These are phyloP conservation scores for Testicularia cyperi DNA, from an alignment of 1,284 basidiomycete genomes.

Conservation along the genomic window DNA sequence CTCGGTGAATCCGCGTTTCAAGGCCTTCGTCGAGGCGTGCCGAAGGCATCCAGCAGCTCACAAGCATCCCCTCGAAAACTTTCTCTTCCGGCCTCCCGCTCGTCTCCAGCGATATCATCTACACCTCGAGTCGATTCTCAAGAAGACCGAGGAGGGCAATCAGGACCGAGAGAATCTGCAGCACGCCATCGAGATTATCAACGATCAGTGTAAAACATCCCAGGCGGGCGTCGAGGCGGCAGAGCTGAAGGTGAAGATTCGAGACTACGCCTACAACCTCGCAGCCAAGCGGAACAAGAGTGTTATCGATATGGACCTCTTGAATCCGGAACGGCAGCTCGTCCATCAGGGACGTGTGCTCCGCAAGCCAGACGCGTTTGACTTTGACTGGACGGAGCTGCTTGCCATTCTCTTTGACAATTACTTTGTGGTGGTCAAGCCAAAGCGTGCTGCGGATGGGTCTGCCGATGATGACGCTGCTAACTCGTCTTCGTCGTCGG, in stretches of 20 bases:
- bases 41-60: conserved; percentile 71
- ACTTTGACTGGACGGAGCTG: conserved; percentile 58
- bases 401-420: conserved; percentile 56
- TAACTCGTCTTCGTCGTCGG: conserved; percentile 11
- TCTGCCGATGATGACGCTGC: conserved; percentile 21
- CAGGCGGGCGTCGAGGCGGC: conserved; percentile 52
- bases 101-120: conserved; percentile 88
- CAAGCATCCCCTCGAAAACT: conserved; percentile 81
- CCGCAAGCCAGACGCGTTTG: conserved; percentile 54
- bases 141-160: conserved; percentile 48
- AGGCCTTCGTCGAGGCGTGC: conserved; percentile 81
- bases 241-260: conserved; percentile 53
- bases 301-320: conserved; percentile 48
- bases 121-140: conserved; percentile 78
- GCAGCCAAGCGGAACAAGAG: conserved; percentile 47
- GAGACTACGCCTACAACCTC: conserved; percentile 47
- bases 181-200: conserved; percentile 52
- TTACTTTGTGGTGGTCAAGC: conserved; percentile 54
- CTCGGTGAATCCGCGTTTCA: conserved; percentile 77
- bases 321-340: conserved; percentile 49
- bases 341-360: conserved; percentile 49
- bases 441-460: conserved; percentile 27
- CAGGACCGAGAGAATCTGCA: conserved; percentile 43
- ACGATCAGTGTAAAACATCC: conserved; percentile 54
- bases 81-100: conserved; percentile 80